These are phyloP conservation scores for Suillus plorans DNA, from an alignment of 768 basidiomycete genomes.

Conservation along the genomic window DNA sequence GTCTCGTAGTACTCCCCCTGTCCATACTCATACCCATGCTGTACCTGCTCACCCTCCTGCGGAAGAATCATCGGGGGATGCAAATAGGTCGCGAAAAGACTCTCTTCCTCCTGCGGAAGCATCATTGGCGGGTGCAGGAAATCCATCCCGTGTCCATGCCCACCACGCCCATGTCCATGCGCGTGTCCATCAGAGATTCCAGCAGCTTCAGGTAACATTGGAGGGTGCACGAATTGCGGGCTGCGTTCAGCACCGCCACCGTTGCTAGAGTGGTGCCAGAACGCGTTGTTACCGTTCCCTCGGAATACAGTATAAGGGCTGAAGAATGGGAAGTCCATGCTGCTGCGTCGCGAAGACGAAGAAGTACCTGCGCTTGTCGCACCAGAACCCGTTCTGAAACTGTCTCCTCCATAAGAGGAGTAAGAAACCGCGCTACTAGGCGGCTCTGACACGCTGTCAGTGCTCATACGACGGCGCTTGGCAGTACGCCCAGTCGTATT, in stretches of 20 bases:
- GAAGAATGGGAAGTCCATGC: conserved; percentile 67
- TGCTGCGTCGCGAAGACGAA: conserved; percentile 58
- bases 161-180: background rate
- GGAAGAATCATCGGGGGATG: conserved; percentile 58
- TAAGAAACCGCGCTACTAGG: conserved; percentile 65
- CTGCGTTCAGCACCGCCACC: conserved; percentile 63
- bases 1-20: conserved; percentile 35
- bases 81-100: conserved; percentile 51
- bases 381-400: conserved; percentile 44
- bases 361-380: conserved; percentile 46
- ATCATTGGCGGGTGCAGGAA: conserved; percentile 65
- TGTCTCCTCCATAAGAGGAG: conserved; percentile 54
- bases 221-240: conserved; percentile 63
- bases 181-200: background rate
- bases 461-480: conserved; percentile 76
- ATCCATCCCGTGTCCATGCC: conserved; percentile 45
- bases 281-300: conserved; percentile 55
- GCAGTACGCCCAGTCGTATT: conserved; percentile 35
- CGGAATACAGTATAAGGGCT: conserved; percentile 52
- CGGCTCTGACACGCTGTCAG: conserved; percentile 48
- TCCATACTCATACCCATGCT: conserved; percentile 18
- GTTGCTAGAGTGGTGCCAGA: conserved; percentile 82
- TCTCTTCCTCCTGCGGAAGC: conserved; percentile 65
- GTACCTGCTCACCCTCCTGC: conserved; percentile 30
- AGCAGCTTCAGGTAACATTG: conserved; percentile 50